phyloP scores from a whole-genome alignment of 306 rosid genomes.

The Sechiopsis laciniata region DNA sequence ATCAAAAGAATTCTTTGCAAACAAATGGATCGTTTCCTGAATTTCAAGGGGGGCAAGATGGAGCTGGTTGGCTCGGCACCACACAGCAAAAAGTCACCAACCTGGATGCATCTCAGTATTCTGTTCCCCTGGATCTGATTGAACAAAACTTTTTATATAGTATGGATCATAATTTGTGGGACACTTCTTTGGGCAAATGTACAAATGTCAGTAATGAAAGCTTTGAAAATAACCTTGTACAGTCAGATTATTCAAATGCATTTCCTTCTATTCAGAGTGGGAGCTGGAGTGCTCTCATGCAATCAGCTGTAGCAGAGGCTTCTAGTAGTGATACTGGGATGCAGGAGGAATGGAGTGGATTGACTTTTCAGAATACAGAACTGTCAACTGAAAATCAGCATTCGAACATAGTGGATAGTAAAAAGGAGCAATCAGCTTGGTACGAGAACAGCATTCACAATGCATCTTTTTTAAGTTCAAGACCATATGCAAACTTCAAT shows the following conservation, averaged over 20 bases:
- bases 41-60: conserved; percentile 33
- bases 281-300: conserved; percentile 66
- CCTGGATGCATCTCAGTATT: conserved; percentile 32
- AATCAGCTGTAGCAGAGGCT: conserved; percentile 61
- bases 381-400: conserved; percentile 46
- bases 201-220: conserved; percentile 36
- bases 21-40: conserved; percentile 30
- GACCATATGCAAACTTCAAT: conserved; percentile 32
- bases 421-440: conserved; percentile 46
- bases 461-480: conserved; percentile 42
- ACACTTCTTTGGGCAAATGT: conserved; percentile 30
- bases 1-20: conserved; percentile 31
- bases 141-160: conserved; percentile 48
- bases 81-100: conserved; percentile 32
- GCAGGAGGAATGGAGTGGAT: conserved; percentile 63
- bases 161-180: conserved; percentile 43
- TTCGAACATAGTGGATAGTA: conserved; percentile 40
- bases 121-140: conserved; percentile 48
- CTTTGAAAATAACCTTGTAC: conserved; percentile 30
- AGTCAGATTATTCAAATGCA: conserved; percentile 27
- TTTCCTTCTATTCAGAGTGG: conserved; percentile 46
- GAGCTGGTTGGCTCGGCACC: conserved; percentile 36
- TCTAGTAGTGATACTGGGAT: conserved; percentile 54
- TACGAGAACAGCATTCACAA: conserved; percentile 40
- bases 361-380: conserved; percentile 49